Evolutionary conservation across 345 rosid species (phyloP), one percentile per base, ranked within the genome.

Genomic region (Mangifera indica): DNA sequence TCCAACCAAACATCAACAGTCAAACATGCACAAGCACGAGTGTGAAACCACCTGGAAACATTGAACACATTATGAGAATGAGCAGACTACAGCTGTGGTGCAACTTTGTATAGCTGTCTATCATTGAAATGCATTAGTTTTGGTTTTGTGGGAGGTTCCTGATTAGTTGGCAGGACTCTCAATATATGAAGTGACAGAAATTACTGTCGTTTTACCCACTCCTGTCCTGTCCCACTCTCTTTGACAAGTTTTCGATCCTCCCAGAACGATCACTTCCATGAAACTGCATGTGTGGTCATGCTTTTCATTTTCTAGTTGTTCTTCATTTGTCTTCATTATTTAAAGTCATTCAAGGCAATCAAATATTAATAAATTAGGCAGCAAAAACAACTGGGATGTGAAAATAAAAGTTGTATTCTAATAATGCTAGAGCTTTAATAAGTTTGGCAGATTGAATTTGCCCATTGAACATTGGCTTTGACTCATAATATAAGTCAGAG

Each of bases 61-160:
- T 7, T 6, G 42, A 6, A 7, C 42, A 5, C 8, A 0, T 37
- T 37, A 37, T 37, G 5, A 37, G 40, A 29, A 29, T 29, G 32
- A 68, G 52, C 62, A 15, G 53, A 42, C 3, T 56, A 42, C 72
- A 69, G 63, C 72, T 69, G 72, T 69, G 49, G 51, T 40, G 34
- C 72, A 5, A n/a, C 46, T 37, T 20, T 21, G 32, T 13, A 20
- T n/a, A 67, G 60, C 71, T 67, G 71, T 63, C 2, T 22, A 17
- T 9, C 44, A 32, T 32, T 49, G 18, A 49, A 49, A 3, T 49
- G 18, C 5, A 49, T 49, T 15, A 4, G 20, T 26, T 67, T 22
- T 4, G 34, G 20, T 17, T 11, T 13, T 2, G 20, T 5, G 62
- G 62, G 8, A 58, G 32, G 9, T 25, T 25, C 32, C 9, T 5